Evolutionary conservation across 306 rosid genomes (phyloP), one percentile per base, ranked within the genome.

Genomic region (Trifolium repens): DNA sequence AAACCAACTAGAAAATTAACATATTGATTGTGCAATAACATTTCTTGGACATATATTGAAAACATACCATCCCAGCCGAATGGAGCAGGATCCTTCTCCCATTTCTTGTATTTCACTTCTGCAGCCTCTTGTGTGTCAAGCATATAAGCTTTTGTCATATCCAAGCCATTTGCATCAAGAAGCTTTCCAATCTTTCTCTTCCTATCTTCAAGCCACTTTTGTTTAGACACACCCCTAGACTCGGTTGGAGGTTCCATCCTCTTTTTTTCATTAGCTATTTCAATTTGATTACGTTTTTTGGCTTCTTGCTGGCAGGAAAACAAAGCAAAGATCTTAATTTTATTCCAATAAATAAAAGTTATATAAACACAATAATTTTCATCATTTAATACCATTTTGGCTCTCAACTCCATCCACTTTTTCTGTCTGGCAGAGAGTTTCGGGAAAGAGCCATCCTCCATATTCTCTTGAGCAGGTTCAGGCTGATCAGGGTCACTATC

Each of bases 71-170:
- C 99, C 99, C 99, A 94, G 50, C 98, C 99, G 39, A 17, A 83
- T 30, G 99, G 98, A 64, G 99, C 98, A 64, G 98, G 98, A 83
- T 90, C 96, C 84, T 92, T 94, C 72, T 92, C 98, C 99, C 99
- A 94, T 84, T 92, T 94, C 89, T 94, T 92, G 86, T 94, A 94
- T 74, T 94, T 94, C 60, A 17, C 47, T 78, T 90, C 90, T 65
- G 98, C 99, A 70, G 87, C 83, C 81, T 92, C 98, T 84, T 94
- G 90, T 30, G 99, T 92, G 77, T 94, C 99, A 63, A 94, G 91
- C 99, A 94, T 94, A 83, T 81, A 90, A 6, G 99, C 88, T 9
- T 78, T 90, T 75, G 85, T 74, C 99, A 94, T 78, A 67, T 92
- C 99, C 91, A 94, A 80, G 26, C 96, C 96, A 84, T 94, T 94